phyloP scores from a whole-genome alignment of 2,329 filamentous ascomycete species.

The Colletotrichum sp. region DNA sequence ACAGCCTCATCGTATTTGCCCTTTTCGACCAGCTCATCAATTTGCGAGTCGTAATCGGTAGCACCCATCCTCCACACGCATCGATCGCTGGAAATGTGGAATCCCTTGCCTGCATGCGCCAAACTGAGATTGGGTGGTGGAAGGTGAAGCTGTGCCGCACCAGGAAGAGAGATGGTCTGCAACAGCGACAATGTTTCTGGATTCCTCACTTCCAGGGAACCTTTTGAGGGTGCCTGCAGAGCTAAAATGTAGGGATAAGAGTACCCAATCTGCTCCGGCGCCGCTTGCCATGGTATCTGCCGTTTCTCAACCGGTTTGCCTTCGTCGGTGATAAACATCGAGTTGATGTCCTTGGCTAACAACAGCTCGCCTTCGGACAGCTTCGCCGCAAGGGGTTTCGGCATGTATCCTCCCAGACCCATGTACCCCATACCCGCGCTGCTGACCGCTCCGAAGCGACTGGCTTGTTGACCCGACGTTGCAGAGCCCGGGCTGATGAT shows the following conservation, averaged over 20 bases:
- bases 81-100: conserved; percentile 89
- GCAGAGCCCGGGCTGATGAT: conserved; percentile 79
- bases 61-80: conserved; percentile 96
- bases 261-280: conserved; percentile 91
- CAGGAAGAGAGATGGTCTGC: conserved; percentile 82
- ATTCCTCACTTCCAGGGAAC: conserved; percentile 87
- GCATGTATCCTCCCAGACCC: conserved; percentile 89
- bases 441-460: conserved; percentile 82
- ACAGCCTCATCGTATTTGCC: conserved; percentile 88
- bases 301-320: conserved; percentile 83
- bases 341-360: conserved; percentile 97
- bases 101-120: conserved; percentile 95
- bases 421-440: conserved; percentile 95
- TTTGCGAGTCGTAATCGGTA: conserved; percentile 87
- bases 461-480: conserved; percentile 64
- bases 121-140: conserved; percentile 91
- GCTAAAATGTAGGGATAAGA: conserved; percentile 96
- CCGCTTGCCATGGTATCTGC: conserved; percentile 89
- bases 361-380: conserved; percentile 84
- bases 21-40: conserved; percentile 78
- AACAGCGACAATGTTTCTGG: conserved; percentile 89
- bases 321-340: conserved; percentile 84
- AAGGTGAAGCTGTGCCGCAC: conserved; percentile 85
- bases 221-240: conserved; percentile 82
- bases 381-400: conserved; percentile 85